phyloP scores from a whole-genome alignment of 2,329 filamentous ascomycete species.

The Neofusicoccum sp. region DNA sequence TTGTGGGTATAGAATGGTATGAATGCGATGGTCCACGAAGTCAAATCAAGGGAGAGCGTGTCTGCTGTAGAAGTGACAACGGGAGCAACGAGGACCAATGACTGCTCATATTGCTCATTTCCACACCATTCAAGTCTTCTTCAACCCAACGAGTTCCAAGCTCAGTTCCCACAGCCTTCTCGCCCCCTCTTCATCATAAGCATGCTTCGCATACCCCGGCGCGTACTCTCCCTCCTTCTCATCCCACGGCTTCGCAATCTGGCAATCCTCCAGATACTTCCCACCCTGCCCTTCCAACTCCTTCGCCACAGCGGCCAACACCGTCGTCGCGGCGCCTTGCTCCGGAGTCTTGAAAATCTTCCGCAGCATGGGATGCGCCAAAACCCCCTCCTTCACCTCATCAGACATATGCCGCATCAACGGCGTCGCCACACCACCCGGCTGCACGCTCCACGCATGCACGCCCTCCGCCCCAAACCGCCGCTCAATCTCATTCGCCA shows the following conservation, averaged over 20 bases:
- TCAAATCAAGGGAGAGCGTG: too few relatives aligned
- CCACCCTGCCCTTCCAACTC: background rate
- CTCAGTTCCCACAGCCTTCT: slow-evolving; percentile 40
- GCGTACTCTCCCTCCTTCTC: slow-evolving; percentile 21
- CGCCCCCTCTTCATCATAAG: slow-evolving; percentile 41
- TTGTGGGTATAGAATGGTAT: too few relatives aligned
- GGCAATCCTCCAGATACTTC: slow-evolving; percentile 43
- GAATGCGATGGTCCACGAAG: too few relatives aligned
- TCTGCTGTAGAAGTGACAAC: too few relatives aligned
- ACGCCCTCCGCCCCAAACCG: slow-evolving; percentile 46
- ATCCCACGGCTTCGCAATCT: slow-evolving; percentile 29
- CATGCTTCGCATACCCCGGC: slow-evolving; percentile 30
- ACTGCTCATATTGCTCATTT: too few relatives aligned
- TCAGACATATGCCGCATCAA: slow-evolving; percentile 44
- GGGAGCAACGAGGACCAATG: too few relatives aligned
- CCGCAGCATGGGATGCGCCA: slow-evolving; percentile 42
- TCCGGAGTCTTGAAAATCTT: background rate
- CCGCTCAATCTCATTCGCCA: slow-evolving; percentile 53
- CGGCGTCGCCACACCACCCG: slow-evolving; percentile 46
- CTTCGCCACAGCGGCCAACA: slow-evolving; percentile 34
- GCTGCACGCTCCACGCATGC: slow-evolving; percentile 47
- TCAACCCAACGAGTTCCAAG: background rate
- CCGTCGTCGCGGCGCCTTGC: slow-evolving; percentile 44
- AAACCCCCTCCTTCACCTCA: slow-evolving; percentile 52
- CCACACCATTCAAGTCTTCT: too few relatives aligned